These are phyloP conservation scores for Pythium brachiatum DNA, from an alignment of 352 stramenopile genomes.

Conservation along the genomic window DNA sequence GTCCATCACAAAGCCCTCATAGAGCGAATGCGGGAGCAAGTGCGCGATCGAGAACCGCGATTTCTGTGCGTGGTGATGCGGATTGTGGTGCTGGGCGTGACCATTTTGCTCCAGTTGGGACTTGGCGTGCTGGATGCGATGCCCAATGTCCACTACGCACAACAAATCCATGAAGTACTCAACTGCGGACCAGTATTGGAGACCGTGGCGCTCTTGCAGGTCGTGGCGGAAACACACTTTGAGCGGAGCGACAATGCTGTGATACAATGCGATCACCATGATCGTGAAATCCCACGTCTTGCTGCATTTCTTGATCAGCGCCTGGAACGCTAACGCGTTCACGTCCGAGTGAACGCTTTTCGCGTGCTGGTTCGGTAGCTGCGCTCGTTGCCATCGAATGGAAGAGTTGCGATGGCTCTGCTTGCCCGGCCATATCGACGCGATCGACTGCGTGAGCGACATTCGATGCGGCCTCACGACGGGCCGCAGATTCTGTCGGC, in stretches of 20 bases:
- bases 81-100: neutral
- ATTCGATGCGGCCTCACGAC: neutral
- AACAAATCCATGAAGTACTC: constrained; percentile 60
- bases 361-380: neutral
- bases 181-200: constrained; percentile 40
- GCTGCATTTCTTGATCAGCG: constrained; percentile 31
- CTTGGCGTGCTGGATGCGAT: constrained; percentile 29
- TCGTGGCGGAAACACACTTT: constrained; percentile 61
- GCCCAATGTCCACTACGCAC: constrained; percentile 41
- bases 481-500: neutral
- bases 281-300: constrained; percentile 53
- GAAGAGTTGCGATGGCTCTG: constrained; percentile 15
- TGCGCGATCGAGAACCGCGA: neutral
- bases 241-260: constrained; percentile 39
- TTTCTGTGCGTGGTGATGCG: constrained; percentile 7
- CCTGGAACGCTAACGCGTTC: constrained; percentile 38
- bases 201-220: constrained; percentile 24
- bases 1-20: constrained; percentile 39
- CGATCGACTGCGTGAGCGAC: constrained; percentile 3
- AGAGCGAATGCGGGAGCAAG: neutral
- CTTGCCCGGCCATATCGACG: constrained; percentile 2
- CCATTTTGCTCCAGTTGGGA: constrained; percentile 15
- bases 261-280: constrained; percentile 46
- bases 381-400: constrained; percentile 11
- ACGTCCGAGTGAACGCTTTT: constrained; percentile 1